A percentile compares a stretch with the other conserved stretches of the same genome.
Evolutionary conservation across 306 rosid species (phyloP).

Genomic region (barrel medic (Medicago truncatula)): DNA sequence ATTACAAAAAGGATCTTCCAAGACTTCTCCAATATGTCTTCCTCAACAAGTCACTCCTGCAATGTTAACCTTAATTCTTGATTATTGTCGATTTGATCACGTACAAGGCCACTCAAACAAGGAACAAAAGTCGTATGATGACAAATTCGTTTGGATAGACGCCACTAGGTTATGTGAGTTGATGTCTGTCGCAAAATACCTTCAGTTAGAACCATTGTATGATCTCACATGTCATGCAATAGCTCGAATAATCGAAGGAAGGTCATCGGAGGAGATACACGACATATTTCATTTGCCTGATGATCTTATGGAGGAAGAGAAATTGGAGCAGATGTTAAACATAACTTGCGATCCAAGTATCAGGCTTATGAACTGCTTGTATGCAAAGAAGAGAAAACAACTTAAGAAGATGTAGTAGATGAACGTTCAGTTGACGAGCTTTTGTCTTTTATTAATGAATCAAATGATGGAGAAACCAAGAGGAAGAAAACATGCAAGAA

Average conservation of each 20-base stretch:
- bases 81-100: slow-evolving; percentile 95
- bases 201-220: slow-evolving; percentile 84
- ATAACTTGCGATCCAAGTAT: slow-evolving; percentile 80
- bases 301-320: slow-evolving; percentile 99
- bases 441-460: slow-evolving; percentile 86
- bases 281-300: slow-evolving; percentile 93
- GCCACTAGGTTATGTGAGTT: slow-evolving; percentile 90
- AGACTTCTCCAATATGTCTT: slow-evolving; percentile 86
- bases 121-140: slow-evolving; percentile 87
- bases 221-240: slow-evolving; percentile 95
- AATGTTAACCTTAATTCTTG: slow-evolving; percentile 81
- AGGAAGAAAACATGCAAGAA: neutral
- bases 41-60: slow-evolving; percentile 92
- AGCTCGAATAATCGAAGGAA: slow-evolving; percentile 94
- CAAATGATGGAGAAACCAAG: slow-evolving; percentile 52
- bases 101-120: slow-evolving; percentile 88
- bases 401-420: slow-evolving; percentile 71
- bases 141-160: slow-evolving; percentile 80
- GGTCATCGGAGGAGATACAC: slow-evolving; percentile 90
- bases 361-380: slow-evolving; percentile 87
- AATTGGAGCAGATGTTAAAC: slow-evolving; percentile 85
- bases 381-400: slow-evolving; percentile 62
- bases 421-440: slow-evolving; percentile 97
- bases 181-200: slow-evolving; percentile 91
- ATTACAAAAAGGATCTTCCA: slow-evolving; percentile 83